Evolutionary conservation across 257 asterid species (phyloP).

Genomic region (Solanum pinnatisectum): DNA sequence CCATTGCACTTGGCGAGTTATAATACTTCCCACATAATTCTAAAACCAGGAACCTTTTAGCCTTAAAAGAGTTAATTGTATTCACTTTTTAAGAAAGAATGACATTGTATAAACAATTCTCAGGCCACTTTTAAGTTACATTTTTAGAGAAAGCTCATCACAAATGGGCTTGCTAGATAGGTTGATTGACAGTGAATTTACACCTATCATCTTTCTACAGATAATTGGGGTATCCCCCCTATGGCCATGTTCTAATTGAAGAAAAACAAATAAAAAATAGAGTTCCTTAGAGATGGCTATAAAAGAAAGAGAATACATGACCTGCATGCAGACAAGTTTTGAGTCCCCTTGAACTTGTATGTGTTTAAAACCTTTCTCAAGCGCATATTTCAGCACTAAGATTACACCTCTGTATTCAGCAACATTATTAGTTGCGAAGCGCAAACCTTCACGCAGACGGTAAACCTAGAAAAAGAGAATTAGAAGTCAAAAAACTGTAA

Average conservation of each 20-base stretch:
- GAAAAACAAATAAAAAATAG: neutral
- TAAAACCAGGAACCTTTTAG: neutral
- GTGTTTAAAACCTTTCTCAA: constrained; percentile 72
- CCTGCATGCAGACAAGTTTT: constrained; percentile 99
- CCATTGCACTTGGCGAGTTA: neutral
- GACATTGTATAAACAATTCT: neutral
- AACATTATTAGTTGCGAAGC: constrained; percentile 86
- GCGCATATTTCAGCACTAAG: constrained; percentile 77
- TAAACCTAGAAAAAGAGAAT: constrained; percentile 36
- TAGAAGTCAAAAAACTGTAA: neutral
- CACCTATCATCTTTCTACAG: neutral
- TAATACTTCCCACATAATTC: too few relatives aligned
- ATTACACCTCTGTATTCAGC: constrained; percentile 87
- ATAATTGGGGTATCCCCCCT: neutral
- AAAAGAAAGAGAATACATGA: constrained; percentile 8
- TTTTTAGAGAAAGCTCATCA: neutral
- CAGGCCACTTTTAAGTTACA: neutral
- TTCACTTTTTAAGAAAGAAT: neutral
- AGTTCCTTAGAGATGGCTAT: neutral
- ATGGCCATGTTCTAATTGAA: neutral
- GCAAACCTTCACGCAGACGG: constrained; percentile 86
- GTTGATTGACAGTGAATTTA: neutral
- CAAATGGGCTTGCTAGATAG: neutral
- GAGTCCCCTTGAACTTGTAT: constrained; percentile 89
- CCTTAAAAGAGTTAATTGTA: neutral